Conservation (phyloP, 306 rosid genomes). For the Myrica gale region DNA sequence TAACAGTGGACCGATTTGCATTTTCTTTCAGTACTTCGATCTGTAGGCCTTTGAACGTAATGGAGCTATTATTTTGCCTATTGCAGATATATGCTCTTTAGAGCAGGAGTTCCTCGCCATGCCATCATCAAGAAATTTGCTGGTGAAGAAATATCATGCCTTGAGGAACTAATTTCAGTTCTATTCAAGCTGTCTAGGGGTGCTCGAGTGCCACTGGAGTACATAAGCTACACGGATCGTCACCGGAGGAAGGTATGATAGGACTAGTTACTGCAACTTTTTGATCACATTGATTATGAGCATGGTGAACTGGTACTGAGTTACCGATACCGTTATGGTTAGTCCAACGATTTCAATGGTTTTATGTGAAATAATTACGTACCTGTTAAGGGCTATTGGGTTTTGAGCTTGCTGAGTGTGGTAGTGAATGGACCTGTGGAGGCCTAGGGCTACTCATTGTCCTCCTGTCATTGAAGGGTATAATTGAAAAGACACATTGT, state of each 20-base stretch:
- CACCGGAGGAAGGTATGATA: slow-evolving; percentile 81
- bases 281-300: slow-evolving; percentile 2
- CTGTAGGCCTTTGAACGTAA: slow-evolving; percentile 12
- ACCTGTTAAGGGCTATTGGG: background rate
- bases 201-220: slow-evolving; percentile 85
- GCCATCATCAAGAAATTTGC: slow-evolving; percentile 93
- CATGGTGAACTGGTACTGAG: slow-evolving; percentile 11
- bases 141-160: slow-evolving; percentile 74
- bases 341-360: background rate
- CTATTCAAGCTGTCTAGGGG: slow-evolving; percentile 81
- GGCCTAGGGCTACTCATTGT: background rate
- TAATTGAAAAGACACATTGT: background rate
- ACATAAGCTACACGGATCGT: slow-evolving; percentile 73
- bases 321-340: background rate
- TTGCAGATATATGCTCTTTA: slow-evolving; percentile 84
- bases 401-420: background rate
- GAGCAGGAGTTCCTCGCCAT: slow-evolving; percentile 96
- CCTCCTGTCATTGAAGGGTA: background rate
- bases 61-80: slow-evolving; percentile 23
- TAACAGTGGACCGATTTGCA: too few relatives aligned
- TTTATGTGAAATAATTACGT: background rate
- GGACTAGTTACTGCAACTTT: slow-evolving; percentile 9
- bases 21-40: slow-evolving; percentile 18
- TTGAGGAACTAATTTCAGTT: slow-evolving; percentile 69
- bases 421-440: background rate